A percentile compares a stretch with the other conserved stretches of the same genome.
Conservation (phyloP, 352 stramenopile species). For the Phytopythium delawarense region DNA sequence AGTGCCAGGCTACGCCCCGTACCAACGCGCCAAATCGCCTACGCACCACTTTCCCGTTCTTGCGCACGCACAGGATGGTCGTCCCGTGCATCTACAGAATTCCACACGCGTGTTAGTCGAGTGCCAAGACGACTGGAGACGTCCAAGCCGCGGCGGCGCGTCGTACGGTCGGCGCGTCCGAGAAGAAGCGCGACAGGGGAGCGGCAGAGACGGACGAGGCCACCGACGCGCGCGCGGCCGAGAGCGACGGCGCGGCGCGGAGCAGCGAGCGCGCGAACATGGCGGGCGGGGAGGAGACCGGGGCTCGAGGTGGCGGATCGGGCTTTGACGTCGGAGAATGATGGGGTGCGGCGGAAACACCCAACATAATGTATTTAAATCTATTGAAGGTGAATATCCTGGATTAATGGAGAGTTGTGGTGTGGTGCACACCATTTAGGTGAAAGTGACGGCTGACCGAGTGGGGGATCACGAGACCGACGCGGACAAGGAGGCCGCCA, state of each 20-base stretch:
- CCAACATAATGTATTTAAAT: not conserved
- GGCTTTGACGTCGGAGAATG: not conserved
- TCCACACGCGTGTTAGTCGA: not conserved
- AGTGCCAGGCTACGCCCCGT: not conserved
- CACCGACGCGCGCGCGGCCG: slow-evolving; percentile 1
- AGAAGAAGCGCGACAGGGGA: slow-evolving; percentile 35
- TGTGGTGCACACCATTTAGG: not conserved
- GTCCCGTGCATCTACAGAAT: slow-evolving; percentile 89
- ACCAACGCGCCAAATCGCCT: not conserved
- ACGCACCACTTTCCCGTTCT: slow-evolving; percentile 95
- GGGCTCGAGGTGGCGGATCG: not conserved
- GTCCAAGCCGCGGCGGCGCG: not conserved
- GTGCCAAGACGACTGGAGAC: not conserved
- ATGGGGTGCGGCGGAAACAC: not conserved
- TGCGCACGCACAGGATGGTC: slow-evolving; percentile 98
- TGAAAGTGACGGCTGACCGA: not conserved
- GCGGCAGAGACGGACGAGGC: slow-evolving; percentile 12
- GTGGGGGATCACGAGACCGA: not conserved
- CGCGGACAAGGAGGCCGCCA: not conserved
- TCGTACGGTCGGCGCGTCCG: slow-evolving; percentile 44
- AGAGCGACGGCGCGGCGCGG: slow-evolving; percentile 23
- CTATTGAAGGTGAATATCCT: not conserved
- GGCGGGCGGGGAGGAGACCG: slow-evolving; percentile 2
- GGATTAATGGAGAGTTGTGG: too few relatives aligned
- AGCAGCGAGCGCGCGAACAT: slow-evolving; percentile 70